These are phyloP conservation scores for Xylaria nigripes DNA, from an alignment of 495 filamentous ascomycete genomes.

Conservation along the genomic window DNA sequence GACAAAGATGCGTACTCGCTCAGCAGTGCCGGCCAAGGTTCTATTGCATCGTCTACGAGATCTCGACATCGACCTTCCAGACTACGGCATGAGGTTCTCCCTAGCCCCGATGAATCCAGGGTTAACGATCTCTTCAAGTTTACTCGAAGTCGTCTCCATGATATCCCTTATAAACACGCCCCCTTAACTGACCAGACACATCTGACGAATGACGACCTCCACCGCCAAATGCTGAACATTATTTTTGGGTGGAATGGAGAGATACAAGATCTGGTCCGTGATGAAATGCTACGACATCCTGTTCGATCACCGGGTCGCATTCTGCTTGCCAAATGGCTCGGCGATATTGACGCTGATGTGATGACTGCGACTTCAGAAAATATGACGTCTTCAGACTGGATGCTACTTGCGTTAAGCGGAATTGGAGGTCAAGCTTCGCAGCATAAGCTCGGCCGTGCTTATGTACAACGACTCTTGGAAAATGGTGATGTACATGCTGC, in stretches of 20 bases:
- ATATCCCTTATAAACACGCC: conserved; percentile 67
- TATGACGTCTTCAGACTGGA: conserved; percentile 89
- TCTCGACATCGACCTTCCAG: conserved; percentile 58
- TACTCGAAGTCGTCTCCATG: conserved; percentile 62
- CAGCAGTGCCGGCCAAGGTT: conserved; percentile 47
- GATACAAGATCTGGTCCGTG: conserved; percentile 70
- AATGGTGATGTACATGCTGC: conserved; percentile 87
- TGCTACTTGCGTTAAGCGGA: conserved; percentile 85
- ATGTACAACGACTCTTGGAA: conserved; percentile 83
- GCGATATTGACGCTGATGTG: conserved; percentile 71
- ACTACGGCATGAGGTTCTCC: conserved; percentile 72
- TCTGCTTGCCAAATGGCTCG: conserved; percentile 83
- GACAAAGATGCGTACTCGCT: conserved; percentile 52
- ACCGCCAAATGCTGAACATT: conserved; percentile 83
- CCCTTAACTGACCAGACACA: conserved; percentile 52
- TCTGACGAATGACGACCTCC: conserved; percentile 74
- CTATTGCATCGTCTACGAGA: conserved; percentile 56
- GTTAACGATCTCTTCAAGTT: conserved; percentile 62
- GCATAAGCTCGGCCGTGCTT: conserved; percentile 83
- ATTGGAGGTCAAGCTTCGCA: conserved; percentile 74
- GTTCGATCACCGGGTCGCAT: conserved; percentile 66
- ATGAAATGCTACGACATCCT: conserved; percentile 74
- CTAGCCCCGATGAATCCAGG: conserved; percentile 50
- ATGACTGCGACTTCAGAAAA: conserved; percentile 74
- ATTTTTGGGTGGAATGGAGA: conserved; percentile 95